These are phyloP conservation scores for Exophiala sideris DNA, from an alignment of 2,329 filamentous ascomycete species.

Conservation along the genomic window DNA sequence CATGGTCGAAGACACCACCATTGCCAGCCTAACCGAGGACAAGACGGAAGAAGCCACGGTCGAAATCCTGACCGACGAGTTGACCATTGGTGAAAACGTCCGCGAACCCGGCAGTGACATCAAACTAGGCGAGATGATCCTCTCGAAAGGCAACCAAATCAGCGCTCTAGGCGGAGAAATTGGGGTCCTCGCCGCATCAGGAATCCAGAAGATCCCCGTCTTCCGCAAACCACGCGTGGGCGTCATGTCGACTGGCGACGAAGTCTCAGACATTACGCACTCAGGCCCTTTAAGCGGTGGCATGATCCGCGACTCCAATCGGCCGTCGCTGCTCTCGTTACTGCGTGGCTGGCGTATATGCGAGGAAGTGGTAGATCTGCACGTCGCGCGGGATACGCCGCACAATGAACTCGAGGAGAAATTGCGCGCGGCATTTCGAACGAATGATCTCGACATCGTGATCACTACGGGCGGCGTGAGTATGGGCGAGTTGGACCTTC, in stretches of 20 bases:
- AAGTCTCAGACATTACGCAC: slow-evolving; percentile 71
- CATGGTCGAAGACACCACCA: slow-evolving; percentile 90
- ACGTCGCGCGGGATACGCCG: slow-evolving; percentile 63
- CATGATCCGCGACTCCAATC: slow-evolving; percentile 90
- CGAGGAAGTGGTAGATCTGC: slow-evolving; percentile 70
- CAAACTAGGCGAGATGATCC: slow-evolving; percentile 62
- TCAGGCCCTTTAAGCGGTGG: slow-evolving; percentile 65
- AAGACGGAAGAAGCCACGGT: slow-evolving; percentile 81
- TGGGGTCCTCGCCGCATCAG: slow-evolving; percentile 81
- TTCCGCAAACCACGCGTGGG: slow-evolving; percentile 77
- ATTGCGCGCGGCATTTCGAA: slow-evolving; percentile 69
- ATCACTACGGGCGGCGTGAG: slow-evolving; percentile 93
- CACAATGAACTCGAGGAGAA: slow-evolving; percentile 70
- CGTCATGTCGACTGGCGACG: slow-evolving; percentile 89
- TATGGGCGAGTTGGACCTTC: slow-evolving; percentile 94
- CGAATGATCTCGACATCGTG: slow-evolving; percentile 65
- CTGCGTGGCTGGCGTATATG: slow-evolving; percentile 68
- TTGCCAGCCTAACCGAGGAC: slow-evolving; percentile 63
- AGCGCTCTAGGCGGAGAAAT: slow-evolving; percentile 87
- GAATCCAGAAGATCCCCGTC: slow-evolving; percentile 65
- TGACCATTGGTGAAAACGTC: slow-evolving; percentile 79
- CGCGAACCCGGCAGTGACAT: slow-evolving; percentile 90
- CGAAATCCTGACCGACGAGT: slow-evolving; percentile 74
- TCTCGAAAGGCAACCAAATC: slow-evolving; percentile 76
- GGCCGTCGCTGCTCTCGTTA: slow-evolving; percentile 79